Conservation (phyloP, 2,329 filamentous ascomycete species). For the Pseudogymnoascus sp. region DNA sequence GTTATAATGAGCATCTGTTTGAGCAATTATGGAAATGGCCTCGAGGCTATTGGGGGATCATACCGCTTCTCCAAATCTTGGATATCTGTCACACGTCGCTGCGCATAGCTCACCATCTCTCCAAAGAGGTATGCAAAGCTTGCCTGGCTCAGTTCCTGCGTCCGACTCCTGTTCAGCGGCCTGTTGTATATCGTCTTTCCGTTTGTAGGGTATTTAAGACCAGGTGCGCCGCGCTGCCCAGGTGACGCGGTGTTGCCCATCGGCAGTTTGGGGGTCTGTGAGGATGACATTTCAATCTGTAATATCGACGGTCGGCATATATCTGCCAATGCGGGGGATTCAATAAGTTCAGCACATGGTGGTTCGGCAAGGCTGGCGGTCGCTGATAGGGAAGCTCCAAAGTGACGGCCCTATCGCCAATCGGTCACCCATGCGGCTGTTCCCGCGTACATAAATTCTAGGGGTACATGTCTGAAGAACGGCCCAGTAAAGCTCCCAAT, state of each 20-base stretch:
- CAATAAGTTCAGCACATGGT: background rate
- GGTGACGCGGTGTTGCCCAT: constrained; percentile 18
- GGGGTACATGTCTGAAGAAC: background rate
- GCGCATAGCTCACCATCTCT: constrained; percentile 94
- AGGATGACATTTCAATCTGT: constrained; percentile 24
- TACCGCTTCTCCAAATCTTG: constrained; percentile 88
- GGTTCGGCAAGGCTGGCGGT: constrained; percentile 3
- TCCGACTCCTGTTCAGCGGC: constrained; percentile 81
- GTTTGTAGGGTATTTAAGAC: constrained; percentile 80
- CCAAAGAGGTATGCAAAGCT: constrained; percentile 94
- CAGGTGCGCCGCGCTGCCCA: constrained; percentile 30
- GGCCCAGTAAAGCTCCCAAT: background rate
- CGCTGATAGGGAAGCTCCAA: constrained; percentile 6
- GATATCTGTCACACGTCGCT: constrained; percentile 81
- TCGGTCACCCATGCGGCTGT: constrained; percentile 1
- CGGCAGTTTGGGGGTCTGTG: constrained; percentile 23
- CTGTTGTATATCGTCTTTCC: constrained; percentile 98
- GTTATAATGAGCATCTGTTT: background rate
- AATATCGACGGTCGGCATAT: constrained; percentile 12
- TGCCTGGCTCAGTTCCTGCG: constrained; percentile 80
- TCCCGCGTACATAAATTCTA: background rate
- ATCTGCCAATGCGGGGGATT: background rate
- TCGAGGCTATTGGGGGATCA: constrained; percentile 17
- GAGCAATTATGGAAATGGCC: background rate
- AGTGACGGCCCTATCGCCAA: constrained; percentile 7